Conservation (phyloP, 2,329 filamentous ascomycete genomes). For the Neonectria coccinea region DNA sequence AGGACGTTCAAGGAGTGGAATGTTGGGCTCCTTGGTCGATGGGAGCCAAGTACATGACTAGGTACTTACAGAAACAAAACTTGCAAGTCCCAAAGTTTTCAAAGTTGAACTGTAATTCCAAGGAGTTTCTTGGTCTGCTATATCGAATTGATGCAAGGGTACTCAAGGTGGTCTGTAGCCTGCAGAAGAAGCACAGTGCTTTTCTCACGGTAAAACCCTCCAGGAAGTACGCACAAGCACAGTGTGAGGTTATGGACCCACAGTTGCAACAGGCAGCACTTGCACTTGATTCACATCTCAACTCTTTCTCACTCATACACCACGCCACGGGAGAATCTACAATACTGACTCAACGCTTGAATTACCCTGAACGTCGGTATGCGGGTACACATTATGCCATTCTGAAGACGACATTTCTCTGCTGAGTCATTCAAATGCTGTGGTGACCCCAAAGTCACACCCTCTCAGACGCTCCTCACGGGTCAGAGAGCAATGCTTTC, state of each 20-base stretch:
- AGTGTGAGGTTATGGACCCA: neutral
- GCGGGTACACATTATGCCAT: no score
- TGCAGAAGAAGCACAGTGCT: neutral
- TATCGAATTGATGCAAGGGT: neutral
- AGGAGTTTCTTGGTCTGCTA: neutral
- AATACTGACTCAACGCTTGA: neutral
- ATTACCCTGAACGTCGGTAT: neutral
- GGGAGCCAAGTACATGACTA: constrained; percentile 37
- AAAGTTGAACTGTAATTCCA: neutral
- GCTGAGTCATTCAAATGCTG: neutral
- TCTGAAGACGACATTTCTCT: neutral
- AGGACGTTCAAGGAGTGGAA: constrained; percentile 74
- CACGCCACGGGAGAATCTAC: neutral
- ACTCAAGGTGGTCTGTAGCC: no score
- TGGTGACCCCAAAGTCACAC: neutral
- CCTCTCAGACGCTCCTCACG: constrained; percentile 3
- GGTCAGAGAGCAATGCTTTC: constrained; percentile 31
- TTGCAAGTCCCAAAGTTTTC: neutral
- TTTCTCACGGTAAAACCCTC: neutral
- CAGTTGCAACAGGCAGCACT: neutral
- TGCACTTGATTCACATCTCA: neutral
- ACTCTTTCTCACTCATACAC: neutral
- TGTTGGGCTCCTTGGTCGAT: constrained; percentile 69
- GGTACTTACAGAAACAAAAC: neutral
- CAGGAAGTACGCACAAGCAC: neutral